Evolutionary conservation across 2,329 filamentous ascomycete genomes (phyloP), one percentile per base, ranked within the genome.

Genomic region (Cordyceps pruinosa): DNA sequence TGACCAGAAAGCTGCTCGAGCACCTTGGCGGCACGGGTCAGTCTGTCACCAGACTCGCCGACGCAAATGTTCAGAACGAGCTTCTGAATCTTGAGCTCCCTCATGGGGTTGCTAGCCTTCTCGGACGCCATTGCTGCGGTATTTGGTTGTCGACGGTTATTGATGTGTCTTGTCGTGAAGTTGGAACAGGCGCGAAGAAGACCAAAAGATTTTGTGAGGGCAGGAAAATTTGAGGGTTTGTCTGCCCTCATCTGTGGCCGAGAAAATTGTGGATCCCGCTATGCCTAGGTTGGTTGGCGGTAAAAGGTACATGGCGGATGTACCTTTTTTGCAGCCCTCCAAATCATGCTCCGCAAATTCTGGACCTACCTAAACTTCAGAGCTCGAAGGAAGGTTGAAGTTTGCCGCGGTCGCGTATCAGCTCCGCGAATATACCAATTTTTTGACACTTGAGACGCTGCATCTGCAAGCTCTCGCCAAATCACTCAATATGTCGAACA

Each of bases 41-140:
- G 88, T 87, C 94, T 96, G 83, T 99, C 94, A 90, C 94, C 94
- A 88, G 93, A 97, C 85, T 99, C 94, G 82, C 94, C 94, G 72
- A 99, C 94, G 70, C 90, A 97, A 81, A 97, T 97, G 88, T 97
- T 97, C 77, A 97, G 89, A 79, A 96, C 92, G 78, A 97, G 90
- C 85, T 97, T 97, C 83, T 96, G 90, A 82, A 97, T 94, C 84
- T 91, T 90, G 77, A 97, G 90, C 84, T 99, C 93, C 84, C 92
- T 90, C 94, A 99, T 99, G 83, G 94, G 93, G 87, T 99, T 99
- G 77, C 84, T 82, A 77, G 83, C 77, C 86, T 97, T 97, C 77
- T 93, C 89, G 77, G 88, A 82, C 78, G 70, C 69, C 73, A 75
- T 76, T 67, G 68, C 68, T 72, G 69, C 69, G 65, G 69, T 66